Percentiles rank a stretch among this genome's conserved stretches.
Evolutionary conservation across 2,329 filamentous ascomycete species (phyloP).

Genomic region (Stagonosporopsis tanaceti): DNA sequence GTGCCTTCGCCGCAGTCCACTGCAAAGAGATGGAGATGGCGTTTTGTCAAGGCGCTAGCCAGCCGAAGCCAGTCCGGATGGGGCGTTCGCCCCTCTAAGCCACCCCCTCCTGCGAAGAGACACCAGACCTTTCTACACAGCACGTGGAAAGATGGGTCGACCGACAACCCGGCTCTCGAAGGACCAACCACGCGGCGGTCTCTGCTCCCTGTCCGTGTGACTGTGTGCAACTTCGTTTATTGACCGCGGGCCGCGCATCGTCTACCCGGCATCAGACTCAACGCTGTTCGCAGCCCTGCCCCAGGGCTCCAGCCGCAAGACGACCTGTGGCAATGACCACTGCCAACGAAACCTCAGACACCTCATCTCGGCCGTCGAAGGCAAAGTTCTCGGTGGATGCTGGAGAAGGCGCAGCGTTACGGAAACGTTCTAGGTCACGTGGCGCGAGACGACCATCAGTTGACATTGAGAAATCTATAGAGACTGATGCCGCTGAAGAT

Average conservation of each 20-base stretch:
- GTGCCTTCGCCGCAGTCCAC: conserved; percentile 14
- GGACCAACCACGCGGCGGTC: conserved; percentile 19
- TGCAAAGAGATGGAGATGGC: conserved; percentile 15
- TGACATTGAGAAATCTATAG: conserved; percentile 69
- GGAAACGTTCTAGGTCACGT: conserved; percentile 19
- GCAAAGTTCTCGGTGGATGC: conserved; percentile 11
- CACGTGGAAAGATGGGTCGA: conserved; percentile 21
- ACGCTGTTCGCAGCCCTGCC: conserved; percentile 18
- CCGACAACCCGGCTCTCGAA: conserved; percentile 18
- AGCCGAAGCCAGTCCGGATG: conserved; percentile 15
- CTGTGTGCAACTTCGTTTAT: conserved; percentile 18
- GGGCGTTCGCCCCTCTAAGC: conserved; percentile 18
- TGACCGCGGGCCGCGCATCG: conserved; percentile 16
- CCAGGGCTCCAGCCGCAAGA: conserved; percentile 9
- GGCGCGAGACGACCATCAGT: conserved; percentile 53
- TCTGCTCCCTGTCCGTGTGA: conserved; percentile 16
- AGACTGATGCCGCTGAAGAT: conserved; percentile 38
- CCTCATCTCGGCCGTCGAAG: conserved; percentile 15
- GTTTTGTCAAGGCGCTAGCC: conserved; percentile 17
- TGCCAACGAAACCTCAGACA: conserved; percentile 13
- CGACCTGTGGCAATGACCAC: conserved; percentile 14
- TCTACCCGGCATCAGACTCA: conserved; percentile 9
- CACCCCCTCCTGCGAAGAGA: conserved; percentile 20
- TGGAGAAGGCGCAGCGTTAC: conserved; percentile 20
- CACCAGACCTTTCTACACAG: conserved; percentile 17